Percentiles rank a stretch among this genome's conserved stretches.
Conservation (phyloP, 106 monocot genomes). For the Alisma plantagoaquatica region DNA sequence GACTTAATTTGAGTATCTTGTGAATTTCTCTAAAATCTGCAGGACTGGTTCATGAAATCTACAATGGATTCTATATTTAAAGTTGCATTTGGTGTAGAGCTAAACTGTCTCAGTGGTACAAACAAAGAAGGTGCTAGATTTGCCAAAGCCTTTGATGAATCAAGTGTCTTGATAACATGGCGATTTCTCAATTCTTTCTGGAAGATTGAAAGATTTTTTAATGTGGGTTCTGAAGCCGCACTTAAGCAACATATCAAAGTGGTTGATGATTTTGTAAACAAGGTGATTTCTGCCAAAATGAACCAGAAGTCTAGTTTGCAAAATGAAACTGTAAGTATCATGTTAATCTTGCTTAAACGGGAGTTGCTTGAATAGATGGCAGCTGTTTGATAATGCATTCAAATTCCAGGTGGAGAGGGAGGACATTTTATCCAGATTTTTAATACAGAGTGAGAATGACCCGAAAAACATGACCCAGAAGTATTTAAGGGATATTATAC, state of each 20-base stretch:
- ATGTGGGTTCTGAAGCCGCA: constrained; percentile 2
- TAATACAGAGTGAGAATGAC: constrained; percentile 11
- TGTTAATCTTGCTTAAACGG: no score
- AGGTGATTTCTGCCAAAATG: constrained; percentile 4
- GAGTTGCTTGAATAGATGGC: no score
- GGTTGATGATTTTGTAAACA: constrained; percentile 10
- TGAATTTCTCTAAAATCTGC: no score
- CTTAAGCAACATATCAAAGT: constrained; percentile 4
- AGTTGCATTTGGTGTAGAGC: constrained; percentile 7
- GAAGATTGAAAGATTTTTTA: constrained; percentile 1
- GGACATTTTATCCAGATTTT: constrained; percentile 15
- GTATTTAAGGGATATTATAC: constrained; percentile 19
- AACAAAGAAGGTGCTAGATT: constrained; percentile 4
- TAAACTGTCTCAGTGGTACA: neutral
- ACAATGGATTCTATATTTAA: constrained; percentile 13
- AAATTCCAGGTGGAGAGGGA: constrained; percentile 10
- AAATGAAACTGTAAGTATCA: neutral
- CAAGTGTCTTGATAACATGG: neutral
- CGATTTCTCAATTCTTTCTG: neutral
- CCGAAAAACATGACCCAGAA: constrained; percentile 8
- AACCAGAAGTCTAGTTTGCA: neutral
- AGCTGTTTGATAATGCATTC: no score
- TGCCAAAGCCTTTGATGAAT: constrained; percentile 7
- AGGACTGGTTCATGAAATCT: constrained; percentile 11
- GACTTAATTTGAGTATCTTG: no score